Conservation (phyloP, 2,329 filamentous ascomycete genomes). For the Pyricularia pennisetigena region DNA sequence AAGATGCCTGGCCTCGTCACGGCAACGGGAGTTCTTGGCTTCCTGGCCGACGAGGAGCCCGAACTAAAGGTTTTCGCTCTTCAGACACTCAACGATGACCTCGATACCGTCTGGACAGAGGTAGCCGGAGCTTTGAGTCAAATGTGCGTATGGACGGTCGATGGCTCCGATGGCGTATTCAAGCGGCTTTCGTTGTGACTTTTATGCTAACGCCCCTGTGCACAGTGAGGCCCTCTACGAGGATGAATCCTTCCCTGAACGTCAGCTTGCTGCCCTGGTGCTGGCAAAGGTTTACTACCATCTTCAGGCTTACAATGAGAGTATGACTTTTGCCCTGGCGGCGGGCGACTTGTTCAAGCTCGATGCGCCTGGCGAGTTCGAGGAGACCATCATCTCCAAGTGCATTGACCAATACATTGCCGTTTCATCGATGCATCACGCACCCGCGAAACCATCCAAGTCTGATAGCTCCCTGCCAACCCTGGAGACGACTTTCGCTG, state of each 20-base stretch:
- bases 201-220: not conserved
- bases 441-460: conserved; percentile 30
- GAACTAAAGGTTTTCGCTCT: conserved; percentile 93
- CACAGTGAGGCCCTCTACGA: conserved; percentile 90
- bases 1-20: conserved; percentile 89
- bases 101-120: conserved; percentile 96
- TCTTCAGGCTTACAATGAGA: conserved; percentile 97
- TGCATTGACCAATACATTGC: conserved; percentile 97
- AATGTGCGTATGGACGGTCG: conserved; percentile 52
- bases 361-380: conserved; percentile 84
- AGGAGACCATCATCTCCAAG: conserved; percentile 98
- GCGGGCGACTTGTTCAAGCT: conserved; percentile 93
- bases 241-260: conserved; percentile 88
- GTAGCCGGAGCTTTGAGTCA: conserved; percentile 85
- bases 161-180: not conserved
- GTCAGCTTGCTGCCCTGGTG: conserved; percentile 86
- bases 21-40: conserved; percentile 88
- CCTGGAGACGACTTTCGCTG: conserved; percentile 70
- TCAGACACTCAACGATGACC: conserved; percentile 90
- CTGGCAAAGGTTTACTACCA: conserved; percentile 99
- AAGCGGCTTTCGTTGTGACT: conserved; percentile 3
- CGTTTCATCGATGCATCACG: conserved; percentile 46
- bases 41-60: conserved; percentile 87
- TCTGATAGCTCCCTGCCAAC: conserved; percentile 46
- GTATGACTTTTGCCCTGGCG: conserved; percentile 94